Evolutionary conservation across 805 yeast species (phyloP).

Genomic region (Hanseniaspora nectarophila): DNA sequence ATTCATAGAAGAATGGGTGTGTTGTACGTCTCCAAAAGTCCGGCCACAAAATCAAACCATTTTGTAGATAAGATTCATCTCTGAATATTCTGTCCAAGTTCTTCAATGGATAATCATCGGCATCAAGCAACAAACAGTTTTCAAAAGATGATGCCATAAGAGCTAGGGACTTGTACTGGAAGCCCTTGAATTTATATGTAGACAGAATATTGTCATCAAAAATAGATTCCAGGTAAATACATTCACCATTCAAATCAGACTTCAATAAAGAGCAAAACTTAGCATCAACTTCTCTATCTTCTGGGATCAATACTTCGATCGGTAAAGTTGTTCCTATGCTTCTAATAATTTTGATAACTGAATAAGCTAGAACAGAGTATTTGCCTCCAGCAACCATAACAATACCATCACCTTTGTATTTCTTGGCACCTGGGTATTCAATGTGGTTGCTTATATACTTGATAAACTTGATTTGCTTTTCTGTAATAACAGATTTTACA

Average conservation of each 20-base stretch:
- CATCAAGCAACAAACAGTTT: slow-evolving; percentile 57
- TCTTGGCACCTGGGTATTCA: slow-evolving; percentile 16
- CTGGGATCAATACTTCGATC: slow-evolving; percentile 63
- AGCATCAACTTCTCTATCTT: slow-evolving; percentile 44
- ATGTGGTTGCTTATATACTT: slow-evolving; percentile 16
- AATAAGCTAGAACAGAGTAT: slow-evolving; percentile 57
- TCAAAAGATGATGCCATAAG: slow-evolving; percentile 61
- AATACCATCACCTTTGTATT: slow-evolving; percentile 31
- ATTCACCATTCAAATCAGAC: slow-evolving; percentile 42
- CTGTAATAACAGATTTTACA: slow-evolving; percentile 18
- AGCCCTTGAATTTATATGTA: slow-evolving; percentile 44
- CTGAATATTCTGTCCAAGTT: slow-evolving; percentile 51
- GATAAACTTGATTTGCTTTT: slow-evolving; percentile 20
- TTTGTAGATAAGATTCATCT: slow-evolving; percentile 41
- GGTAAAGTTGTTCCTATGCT: slow-evolving; percentile 52
- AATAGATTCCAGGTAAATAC: slow-evolving; percentile 52
- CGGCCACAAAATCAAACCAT: slow-evolving; percentile 60
- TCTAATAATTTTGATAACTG: slow-evolving; percentile 52
- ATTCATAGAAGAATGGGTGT: slow-evolving; percentile 56
- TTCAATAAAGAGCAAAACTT: slow-evolving; percentile 52
- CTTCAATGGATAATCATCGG: slow-evolving; percentile 62
- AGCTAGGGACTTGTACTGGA: slow-evolving; percentile 60
- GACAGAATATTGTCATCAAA: slow-evolving; percentile 38
- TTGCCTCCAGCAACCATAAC: slow-evolving; percentile 74
- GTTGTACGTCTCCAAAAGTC: slow-evolving; percentile 83